Base-by-base conservation (phyloP, 176 grass and related monocot genomes). In the Aechmea fasciata region DNA sequence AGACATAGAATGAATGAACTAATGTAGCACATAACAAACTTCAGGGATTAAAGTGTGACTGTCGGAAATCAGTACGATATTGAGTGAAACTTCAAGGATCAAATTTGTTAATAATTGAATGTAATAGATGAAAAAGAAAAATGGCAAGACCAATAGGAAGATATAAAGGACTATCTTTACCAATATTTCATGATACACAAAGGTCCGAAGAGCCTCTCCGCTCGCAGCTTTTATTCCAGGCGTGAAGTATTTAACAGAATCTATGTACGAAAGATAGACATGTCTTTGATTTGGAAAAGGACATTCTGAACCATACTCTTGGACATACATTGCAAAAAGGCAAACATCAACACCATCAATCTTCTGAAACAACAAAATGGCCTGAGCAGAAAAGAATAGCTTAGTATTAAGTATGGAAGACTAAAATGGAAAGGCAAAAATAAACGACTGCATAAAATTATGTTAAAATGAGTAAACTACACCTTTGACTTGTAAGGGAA, bases 401-500 rank as follows among this genome's bases (percentile, higher is more conserved):
- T 69, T 23, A 51, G 15, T 72, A 23, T 23, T 33, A 28, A 29
- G 68, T 13, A 70, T 51, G 11, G 14, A 24, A 11, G 20, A 70
- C 7, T 23, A 41, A 41, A 41, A 41, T 41, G 33, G 33, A 41
- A 41, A 59, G 17, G 54, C 47, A 15, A 25, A 24, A 65, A 14
- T 11, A 19, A 49, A 10, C 47, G 51, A n/a, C 72, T 41, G 51
- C 18, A 59, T 22, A 75, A 54, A 4, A 41, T 6, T 25, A 57
- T 17, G 49, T 75, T 69, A 12, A 10, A 41, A 63, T 6, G 69
- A 85, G 11, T 78, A 55, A 53, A 52, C 17, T 49, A 47, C 61
- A 97, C 89, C 93, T 97, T 97, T 17, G 93, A 97, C 81, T 87
- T 97, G 79, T 92, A 97, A 10, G 89, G 89, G 78, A 97, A 92